Evolutionary conservation across 805 yeast genomes (phyloP).

Genomic region (Osmozyma mogii): DNA sequence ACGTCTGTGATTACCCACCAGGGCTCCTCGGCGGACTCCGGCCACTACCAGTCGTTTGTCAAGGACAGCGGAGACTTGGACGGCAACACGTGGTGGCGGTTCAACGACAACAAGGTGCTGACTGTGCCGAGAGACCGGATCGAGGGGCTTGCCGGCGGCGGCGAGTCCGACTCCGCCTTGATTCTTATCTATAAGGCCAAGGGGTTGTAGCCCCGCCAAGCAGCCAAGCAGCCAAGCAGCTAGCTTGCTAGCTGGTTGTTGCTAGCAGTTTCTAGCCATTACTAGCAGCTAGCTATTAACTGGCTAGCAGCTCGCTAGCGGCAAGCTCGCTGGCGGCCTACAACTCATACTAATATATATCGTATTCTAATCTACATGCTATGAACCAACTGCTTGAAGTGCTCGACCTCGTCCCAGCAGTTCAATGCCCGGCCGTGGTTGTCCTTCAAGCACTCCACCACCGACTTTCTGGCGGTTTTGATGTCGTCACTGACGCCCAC

Average conservation of each 20-base stretch:
- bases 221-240: too few relatives aligned
- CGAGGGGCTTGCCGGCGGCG: slow-evolving; percentile 90
- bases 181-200: slow-evolving; percentile 79
- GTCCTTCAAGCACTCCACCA: slow-evolving; percentile 53
- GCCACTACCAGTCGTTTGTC: slow-evolving; percentile 91
- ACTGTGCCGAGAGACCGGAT: slow-evolving; percentile 73
- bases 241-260: too few relatives aligned
- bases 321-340: too few relatives aligned
- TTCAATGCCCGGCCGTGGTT: slow-evolving; percentile 61
- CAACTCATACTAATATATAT: too few relatives aligned
- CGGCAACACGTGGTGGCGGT: slow-evolving; percentile 86
- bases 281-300: too few relatives aligned
- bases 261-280: too few relatives aligned
- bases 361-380: slow-evolving; percentile 24
- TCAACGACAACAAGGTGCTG: slow-evolving; percentile 85
- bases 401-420: slow-evolving; percentile 76
- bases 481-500: slow-evolving; percentile 32
- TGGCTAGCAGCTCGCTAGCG: too few relatives aligned
- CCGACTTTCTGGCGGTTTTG: slow-evolving; percentile 38
- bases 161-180: slow-evolving; percentile 94
- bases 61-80: slow-evolving; percentile 56
- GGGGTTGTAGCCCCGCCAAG: slow-evolving; percentile 35
- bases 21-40: slow-evolving; percentile 94
- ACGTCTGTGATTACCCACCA: slow-evolving; percentile 82
- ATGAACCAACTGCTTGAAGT: slow-evolving; percentile 53